Evolutionary conservation across 2,329 filamentous ascomycete genomes (phyloP).

Genomic region (Penicillium sp.): DNA sequence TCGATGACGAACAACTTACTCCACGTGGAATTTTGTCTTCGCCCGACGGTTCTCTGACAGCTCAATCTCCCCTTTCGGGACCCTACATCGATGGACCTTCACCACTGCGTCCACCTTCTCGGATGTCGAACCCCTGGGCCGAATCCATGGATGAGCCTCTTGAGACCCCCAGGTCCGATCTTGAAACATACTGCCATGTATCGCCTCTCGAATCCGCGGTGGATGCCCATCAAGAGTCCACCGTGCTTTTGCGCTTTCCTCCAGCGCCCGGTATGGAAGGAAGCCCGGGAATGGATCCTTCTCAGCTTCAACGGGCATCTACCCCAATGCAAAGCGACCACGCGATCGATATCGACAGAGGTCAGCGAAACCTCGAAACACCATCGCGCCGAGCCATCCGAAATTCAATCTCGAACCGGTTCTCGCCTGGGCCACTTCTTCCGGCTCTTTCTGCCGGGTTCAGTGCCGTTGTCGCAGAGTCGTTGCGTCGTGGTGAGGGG

Average conservation of each 20-base stretch:
- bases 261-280: constrained; percentile 33
- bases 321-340: constrained; percentile 15
- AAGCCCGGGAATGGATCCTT: constrained; percentile 8
- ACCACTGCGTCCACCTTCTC: constrained; percentile 30
- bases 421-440: constrained; percentile 54
- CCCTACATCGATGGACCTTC: constrained; percentile 24
- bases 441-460: constrained; percentile 56
- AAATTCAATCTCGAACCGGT: constrained; percentile 46
- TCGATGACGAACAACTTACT: constrained; percentile 30
- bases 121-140: constrained; percentile 37
- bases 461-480: constrained; percentile 59
- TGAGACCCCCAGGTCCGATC: constrained; percentile 19
- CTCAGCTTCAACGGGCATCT: constrained; percentile 14
- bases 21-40: constrained; percentile 30
- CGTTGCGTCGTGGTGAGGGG: constrained; percentile 53
- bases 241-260: constrained; percentile 36
- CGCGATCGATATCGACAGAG: constrained; percentile 19
- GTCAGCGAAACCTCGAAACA: constrained; percentile 30
- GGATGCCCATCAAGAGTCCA: constrained; percentile 22
- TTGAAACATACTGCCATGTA: constrained; percentile 19
- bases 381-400: constrained; percentile 35
- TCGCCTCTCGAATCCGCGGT: constrained; percentile 22
- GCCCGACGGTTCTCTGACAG: constrained; percentile 28
- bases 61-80: constrained; percentile 23
- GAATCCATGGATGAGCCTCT: constrained; percentile 17